Evolutionary conservation across 495 filamentous ascomycete species (phyloP), one percentile per base, ranked within the genome.

Genomic region (Lepidopterella palustris): DNA sequence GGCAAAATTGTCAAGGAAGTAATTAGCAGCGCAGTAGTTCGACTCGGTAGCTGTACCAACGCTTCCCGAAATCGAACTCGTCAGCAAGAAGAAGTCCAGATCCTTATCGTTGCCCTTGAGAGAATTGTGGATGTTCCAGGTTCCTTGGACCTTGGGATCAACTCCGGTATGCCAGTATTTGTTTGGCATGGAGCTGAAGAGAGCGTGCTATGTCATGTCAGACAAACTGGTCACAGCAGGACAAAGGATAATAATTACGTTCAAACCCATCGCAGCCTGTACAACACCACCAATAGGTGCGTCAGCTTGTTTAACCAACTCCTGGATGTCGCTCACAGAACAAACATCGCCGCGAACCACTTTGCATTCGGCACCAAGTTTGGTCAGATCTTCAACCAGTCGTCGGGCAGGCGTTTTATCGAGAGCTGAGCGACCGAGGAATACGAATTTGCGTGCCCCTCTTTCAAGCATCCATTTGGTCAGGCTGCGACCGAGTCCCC

Each of bases 271-370:
- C 21, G 65, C 57, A 49, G 54, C 42, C 21, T 68, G 65, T 13
- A 68, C 52, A 29, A 62, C 47, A 54, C 65, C 65, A 31, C 53
- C 57, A 63, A 62, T 62, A 11, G 63, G 58, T 20, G 48, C 15
- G n/a, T 23, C 18, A 15, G 24, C 5, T 18, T 18, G 21, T 3
- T 4, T 2, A 10, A 49, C 23, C n/a, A 24, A 13, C 10, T 18
- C 21, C 31, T 24, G 25, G 49, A 59, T 31, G 29, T 56, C 47
- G 0, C n/a, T n/a, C 5, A 20, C n/a, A 15, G 20, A 24, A 21
- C n/a, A 31, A 18, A 53, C 50, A 25, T 29, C 25, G 15, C 50
- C 20, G 26, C 21, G 21, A 20, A 28, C 29, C 4, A 53, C 26
- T 4, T 11, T n/a, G 13, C 15, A 31, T 11, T 9, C 15, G 15